A percentile compares a stretch with the other conserved stretches of the same genome.
phyloP scores from a whole-genome alignment of 176 grass and related monocot species.

The Hordeum marinum region DNA sequence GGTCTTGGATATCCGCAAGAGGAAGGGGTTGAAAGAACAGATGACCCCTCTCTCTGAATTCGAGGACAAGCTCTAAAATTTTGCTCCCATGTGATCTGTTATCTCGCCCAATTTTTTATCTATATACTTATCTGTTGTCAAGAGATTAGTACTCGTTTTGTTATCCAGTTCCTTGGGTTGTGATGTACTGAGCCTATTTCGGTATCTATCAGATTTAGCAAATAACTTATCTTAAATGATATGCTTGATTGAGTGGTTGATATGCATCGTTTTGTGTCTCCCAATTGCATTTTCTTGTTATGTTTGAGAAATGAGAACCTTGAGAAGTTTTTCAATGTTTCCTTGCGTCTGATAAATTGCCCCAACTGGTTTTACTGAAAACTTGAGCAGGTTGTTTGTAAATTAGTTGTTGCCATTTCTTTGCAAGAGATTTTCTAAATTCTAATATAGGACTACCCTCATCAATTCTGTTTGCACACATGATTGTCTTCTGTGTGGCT shows the following conservation, averaged over 20 bases:
- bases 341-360: too few species aligned
- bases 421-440: too few species aligned
- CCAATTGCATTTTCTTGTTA: background rate
- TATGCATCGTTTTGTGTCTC: background rate
- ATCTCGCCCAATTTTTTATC: background rate
- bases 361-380: too few species aligned
- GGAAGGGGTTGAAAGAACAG: constrained; percentile 66
- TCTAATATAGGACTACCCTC: too few species aligned
- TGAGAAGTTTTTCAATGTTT: too few species aligned
- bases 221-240: background rate
- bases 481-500: too few species aligned
- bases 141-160: background rate
- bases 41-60: constrained; percentile 71
- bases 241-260: background rate
- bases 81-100: background rate
- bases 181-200: background rate
- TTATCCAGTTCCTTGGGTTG: background rate
- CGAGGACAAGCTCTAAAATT: constrained; percentile 57
- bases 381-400: too few species aligned
- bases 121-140: background rate
- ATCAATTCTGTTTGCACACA: too few species aligned
- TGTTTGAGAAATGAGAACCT: background rate
- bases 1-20: constrained; percentile 53
- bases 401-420: too few species aligned
- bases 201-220: background rate